phyloP scores from a whole-genome alignment of 2,329 filamentous ascomycete species.

The Fusarium papillatum region DNA sequence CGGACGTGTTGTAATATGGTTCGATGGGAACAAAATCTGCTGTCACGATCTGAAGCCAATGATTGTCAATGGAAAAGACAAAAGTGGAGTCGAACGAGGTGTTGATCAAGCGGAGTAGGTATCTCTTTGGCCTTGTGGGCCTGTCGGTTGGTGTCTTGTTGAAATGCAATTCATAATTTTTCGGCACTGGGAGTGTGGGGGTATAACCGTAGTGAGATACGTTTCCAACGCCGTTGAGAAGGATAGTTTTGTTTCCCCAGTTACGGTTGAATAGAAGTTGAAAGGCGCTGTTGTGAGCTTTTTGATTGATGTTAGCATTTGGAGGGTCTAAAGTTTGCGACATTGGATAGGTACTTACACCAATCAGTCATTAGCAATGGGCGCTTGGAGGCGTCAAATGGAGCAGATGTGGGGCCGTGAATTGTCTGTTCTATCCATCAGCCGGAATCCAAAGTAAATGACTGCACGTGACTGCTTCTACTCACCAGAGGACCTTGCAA shows the following conservation, averaged over 20 bases:
- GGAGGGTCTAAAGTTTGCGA: neutral
- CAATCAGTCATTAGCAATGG: slow-evolving; percentile 35
- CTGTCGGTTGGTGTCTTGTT: slow-evolving; percentile 36
- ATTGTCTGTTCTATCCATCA: slow-evolving; percentile 25
- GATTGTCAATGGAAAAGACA: slow-evolving; percentile 41
- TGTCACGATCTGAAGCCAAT: slow-evolving; percentile 32
- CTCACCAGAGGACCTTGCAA: slow-evolving; percentile 34
- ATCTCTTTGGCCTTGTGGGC: slow-evolving; percentile 22
- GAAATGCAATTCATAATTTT: slow-evolving; percentile 29
- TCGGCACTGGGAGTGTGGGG: slow-evolving; percentile 11
- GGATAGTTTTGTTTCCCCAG: slow-evolving; percentile 30
- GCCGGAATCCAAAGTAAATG: neutral
- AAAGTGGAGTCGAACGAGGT: slow-evolving; percentile 38
- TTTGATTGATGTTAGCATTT: neutral
- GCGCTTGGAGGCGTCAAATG: slow-evolving; percentile 30
- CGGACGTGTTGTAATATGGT: slow-evolving; percentile 24
- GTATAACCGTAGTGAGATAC: slow-evolving; percentile 21
- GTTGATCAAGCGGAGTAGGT: slow-evolving; percentile 38
- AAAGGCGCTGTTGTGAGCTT: slow-evolving; percentile 34
- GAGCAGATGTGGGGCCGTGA: slow-evolving; percentile 32
- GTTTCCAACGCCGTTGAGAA: slow-evolving; percentile 35
- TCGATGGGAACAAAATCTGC: slow-evolving; percentile 38
- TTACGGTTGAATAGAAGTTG: slow-evolving; percentile 11
- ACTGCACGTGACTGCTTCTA: neutral
- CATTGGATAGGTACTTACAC: slow-evolving; percentile 16